Evolutionary conservation across 2,329 filamentous ascomycete species (phyloP), one percentile per base, ranked within the genome.

Genomic region (Cryphonectria parasitica): DNA sequence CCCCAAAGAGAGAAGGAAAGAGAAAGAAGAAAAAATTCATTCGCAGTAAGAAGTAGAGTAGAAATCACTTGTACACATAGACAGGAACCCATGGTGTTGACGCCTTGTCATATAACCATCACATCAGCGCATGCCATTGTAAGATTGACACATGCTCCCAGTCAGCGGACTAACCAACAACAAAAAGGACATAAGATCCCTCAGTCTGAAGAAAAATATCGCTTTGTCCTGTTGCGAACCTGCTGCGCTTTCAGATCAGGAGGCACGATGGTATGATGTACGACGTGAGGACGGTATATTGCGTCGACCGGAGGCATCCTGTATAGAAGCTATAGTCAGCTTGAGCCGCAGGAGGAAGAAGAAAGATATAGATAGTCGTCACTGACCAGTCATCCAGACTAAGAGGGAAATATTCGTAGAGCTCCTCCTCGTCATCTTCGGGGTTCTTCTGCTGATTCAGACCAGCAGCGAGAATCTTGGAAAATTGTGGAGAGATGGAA

Each of bases 401-500:
- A 22, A 98, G 85, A 0, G 95, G 95, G 74, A 98, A 98, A 78
- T 98, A 98, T 81, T 98, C 95, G 78, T 98, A 98, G 25, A 98
- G 83, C 74, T 95, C 83, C 80, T 98, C 95, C 0, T 91, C 91
- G 75, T 91, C 91, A 75, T 97, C 94, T 74, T 90, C 82, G 45
- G 92, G 86, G 77, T 91, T 90, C 78, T 88, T 86, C 74, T 85
- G 85, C 62, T 77, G 75, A 67, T 80, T 80, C 31, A 81, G 80
- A 13, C 77, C 75, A 7, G 78, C 74, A 71, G 78, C 73, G 70
- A 79, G 74, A 73, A 73, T 71, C 74, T 84, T 85, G n/a, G 79
- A 74, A n/a, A 82, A 80, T 62, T 82, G 82, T 1, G 87, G 87
- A 36, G 75, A 62, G 73, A 64, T 69, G 17, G 73, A 76, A 70